Percentiles rank a stretch among this genome's conserved stretches.
phyloP scores from a whole-genome alignment of 2,329 filamentous ascomycete species.

The Clonostachys byssicola region DNA sequence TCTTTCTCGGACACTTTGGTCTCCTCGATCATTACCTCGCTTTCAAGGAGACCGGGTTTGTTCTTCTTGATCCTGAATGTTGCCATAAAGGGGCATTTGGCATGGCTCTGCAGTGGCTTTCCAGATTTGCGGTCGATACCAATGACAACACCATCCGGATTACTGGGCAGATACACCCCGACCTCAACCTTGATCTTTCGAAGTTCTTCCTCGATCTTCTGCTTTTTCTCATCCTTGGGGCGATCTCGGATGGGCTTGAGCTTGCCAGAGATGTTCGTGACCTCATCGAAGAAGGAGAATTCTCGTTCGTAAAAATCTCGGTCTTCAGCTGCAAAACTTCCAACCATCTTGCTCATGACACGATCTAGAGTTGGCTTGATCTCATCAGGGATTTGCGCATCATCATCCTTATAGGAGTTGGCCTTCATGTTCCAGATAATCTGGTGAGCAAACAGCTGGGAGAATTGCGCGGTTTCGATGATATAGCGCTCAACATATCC shows the following conservation, averaged over 20 bases:
- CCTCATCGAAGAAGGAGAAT: constrained; percentile 97
- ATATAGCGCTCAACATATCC: constrained; percentile 97
- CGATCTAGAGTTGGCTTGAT: constrained; percentile 92
- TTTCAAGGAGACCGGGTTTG: constrained; percentile 47
- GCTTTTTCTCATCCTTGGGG: constrained; percentile 94
- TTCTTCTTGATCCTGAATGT: constrained; percentile 95
- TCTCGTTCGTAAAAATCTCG: constrained; percentile 88
- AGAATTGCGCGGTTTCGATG: constrained; percentile 92
- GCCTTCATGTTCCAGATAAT: constrained; percentile 99
- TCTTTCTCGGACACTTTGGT: constrained; percentile 9
- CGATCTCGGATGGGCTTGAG: constrained; percentile 89
- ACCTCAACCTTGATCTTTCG: constrained; percentile 97
- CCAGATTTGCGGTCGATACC: constrained; percentile 98
- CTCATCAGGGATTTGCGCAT: constrained; percentile 81
- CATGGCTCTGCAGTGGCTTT: constrained; percentile 95
- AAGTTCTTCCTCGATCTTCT: constrained; percentile 97
- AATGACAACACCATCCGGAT: constrained; percentile 94
- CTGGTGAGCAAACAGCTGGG: constrained; percentile 97
- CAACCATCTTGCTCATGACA: constrained; percentile 80
- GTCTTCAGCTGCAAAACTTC: constrained; percentile 76
- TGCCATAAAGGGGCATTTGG: constrained; percentile 98
- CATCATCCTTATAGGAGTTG: constrained; percentile 96
- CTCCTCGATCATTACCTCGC: constrained; percentile 46
- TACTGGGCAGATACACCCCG: constrained; percentile 94
- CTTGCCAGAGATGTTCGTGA: constrained; percentile 93